These are phyloP conservation scores for Diospyros lotus DNA, from an alignment of 148 eudicot genomes.

Conservation along the genomic window DNA sequence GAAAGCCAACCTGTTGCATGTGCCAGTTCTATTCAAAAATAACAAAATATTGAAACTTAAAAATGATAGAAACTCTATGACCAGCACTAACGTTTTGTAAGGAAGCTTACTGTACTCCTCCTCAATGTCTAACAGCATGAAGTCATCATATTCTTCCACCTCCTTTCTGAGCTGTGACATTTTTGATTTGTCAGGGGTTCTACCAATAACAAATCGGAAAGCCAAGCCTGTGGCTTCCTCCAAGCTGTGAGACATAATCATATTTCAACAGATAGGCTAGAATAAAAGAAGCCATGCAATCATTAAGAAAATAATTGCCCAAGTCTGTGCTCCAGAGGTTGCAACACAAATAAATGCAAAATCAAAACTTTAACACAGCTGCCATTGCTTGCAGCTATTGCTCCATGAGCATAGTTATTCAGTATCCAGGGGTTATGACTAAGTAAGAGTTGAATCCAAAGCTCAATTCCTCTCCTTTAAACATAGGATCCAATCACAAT, in stretches of 20 bases:
- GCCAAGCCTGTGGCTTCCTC: conserved; percentile 97
- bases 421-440: not conserved
- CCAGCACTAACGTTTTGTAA: conserved; percentile 87
- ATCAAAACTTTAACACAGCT: too few species aligned
- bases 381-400: not conserved
- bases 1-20: conserved; percentile 67
- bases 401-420: not conserved
- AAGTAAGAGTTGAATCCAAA: not conserved
- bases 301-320: not conserved
- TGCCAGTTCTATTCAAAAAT: conserved; percentile 13
- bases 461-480: not conserved
- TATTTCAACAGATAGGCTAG: conserved; percentile 15
- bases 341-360: too few species aligned
- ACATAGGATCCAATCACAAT: not conserved
- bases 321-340: too few species aligned
- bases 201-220: conserved; percentile 88
- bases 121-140: conserved; percentile 76
- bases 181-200: conserved; percentile 59
- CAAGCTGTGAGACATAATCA: conserved; percentile 47
- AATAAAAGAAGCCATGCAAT: conserved; percentile 8
- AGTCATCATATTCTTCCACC: conserved; percentile 76
- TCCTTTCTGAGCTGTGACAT: conserved; percentile 80
- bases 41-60: conserved; percentile 7
- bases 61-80: conserved; percentile 13
- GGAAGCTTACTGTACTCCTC: conserved; percentile 98